Percentiles rank a stretch among this genome's conserved stretches.
phyloP scores from a whole-genome alignment of 768 basidiomycete species.

The Collybia mongolica region DNA sequence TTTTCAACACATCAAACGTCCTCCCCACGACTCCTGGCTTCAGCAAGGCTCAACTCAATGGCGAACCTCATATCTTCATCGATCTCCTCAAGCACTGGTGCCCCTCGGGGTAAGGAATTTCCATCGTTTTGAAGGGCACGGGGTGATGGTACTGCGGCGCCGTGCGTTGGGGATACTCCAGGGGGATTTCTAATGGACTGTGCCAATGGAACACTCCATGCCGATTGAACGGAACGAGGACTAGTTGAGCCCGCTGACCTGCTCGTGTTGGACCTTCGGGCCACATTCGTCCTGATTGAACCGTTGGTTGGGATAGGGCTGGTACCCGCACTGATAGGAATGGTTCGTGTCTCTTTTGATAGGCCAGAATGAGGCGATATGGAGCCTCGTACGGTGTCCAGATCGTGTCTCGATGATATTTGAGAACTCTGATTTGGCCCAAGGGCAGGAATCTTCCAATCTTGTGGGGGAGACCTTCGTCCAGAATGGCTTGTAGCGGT shows the following conservation, averaged over 20 bases:
- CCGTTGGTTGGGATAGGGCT: slow-evolving; percentile 16
- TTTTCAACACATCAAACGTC: slow-evolving; percentile 6
- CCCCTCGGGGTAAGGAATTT: slow-evolving; percentile 8
- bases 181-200: slow-evolving; percentile 11
- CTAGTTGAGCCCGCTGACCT: slow-evolving; percentile 13
- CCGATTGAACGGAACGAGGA: background rate
- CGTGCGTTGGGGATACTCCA: background rate
- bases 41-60: slow-evolving; percentile 70
- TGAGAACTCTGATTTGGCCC: slow-evolving; percentile 53
- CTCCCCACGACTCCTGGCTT: slow-evolving; percentile 46
- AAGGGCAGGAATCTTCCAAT: slow-evolving; percentile 17
- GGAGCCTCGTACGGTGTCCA: slow-evolving; percentile 54
- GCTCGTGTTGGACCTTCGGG: slow-evolving; percentile 11
- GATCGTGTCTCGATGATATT: slow-evolving; percentile 46
- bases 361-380: too few species aligned
- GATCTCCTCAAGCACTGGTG: slow-evolving; percentile 30
- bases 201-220: slow-evolving; percentile 36
- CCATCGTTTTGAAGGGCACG: slow-evolving; percentile 1
- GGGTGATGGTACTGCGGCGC: too few species aligned
- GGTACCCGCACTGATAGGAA: slow-evolving; percentile 24
- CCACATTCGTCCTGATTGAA: slow-evolving; percentile 8
- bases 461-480: too few species aligned
- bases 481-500: too few species aligned
- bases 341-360: slow-evolving; percentile 9
- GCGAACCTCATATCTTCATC: slow-evolving; percentile 67